Conservation (phyloP, 768 basidiomycete species). For the Tremella mesenterica region DNA sequence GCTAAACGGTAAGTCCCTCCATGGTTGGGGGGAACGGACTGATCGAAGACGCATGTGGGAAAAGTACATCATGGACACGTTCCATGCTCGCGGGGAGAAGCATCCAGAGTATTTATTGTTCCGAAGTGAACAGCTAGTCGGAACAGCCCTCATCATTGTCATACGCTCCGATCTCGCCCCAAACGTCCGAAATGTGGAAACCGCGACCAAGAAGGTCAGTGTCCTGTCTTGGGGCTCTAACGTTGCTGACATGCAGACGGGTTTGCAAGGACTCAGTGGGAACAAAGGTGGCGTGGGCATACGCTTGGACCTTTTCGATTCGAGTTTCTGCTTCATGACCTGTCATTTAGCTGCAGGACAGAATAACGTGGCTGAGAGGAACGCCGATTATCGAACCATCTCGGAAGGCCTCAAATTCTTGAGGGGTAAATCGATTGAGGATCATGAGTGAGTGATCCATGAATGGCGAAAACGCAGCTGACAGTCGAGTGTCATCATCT, state of each 20-base stretch:
- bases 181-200: constrained; percentile 85
- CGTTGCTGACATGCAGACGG: constrained; percentile 42
- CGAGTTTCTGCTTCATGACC: constrained; percentile 88
- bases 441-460: constrained; percentile 65
- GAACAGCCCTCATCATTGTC: constrained; percentile 79
- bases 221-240: background rate
- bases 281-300: constrained; percentile 84
- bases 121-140: constrained; percentile 94
- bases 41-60: constrained; percentile 69
- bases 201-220: constrained; percentile 75
- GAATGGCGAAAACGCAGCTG: background rate
- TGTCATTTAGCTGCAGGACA: constrained; percentile 97
- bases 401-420: constrained; percentile 72
- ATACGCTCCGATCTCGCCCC: constrained; percentile 68
- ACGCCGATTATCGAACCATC: constrained; percentile 86
- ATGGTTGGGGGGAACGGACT: background rate
- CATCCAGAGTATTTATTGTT: constrained; percentile 70
- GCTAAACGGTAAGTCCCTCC: constrained; percentile 60
- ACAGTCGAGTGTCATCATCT: constrained; percentile 67
- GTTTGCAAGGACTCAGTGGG: constrained; percentile 69
- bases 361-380: constrained; percentile 75
- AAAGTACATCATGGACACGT: constrained; percentile 63
- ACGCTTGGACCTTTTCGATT: constrained; percentile 81
- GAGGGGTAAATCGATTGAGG: constrained; percentile 75
- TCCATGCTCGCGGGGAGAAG: constrained; percentile 62